Conservation (phyloP, 345 rosid species). For the Dipteronia sinensis region DNA sequence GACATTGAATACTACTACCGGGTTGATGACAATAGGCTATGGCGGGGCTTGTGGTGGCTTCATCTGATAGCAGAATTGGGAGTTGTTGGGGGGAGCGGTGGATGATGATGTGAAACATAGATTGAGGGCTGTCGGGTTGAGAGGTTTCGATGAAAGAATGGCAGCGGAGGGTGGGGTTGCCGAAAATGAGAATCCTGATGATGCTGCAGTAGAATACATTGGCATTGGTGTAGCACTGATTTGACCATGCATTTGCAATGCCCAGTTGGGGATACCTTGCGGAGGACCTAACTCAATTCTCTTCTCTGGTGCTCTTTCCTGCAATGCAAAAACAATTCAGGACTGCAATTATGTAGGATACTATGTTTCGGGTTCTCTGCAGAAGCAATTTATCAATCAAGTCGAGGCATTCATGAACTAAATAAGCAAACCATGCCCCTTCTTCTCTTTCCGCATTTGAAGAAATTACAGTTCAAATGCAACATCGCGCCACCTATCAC, state of each 20-base stretch:
- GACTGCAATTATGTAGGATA: not conserved
- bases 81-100: conserved; percentile 24
- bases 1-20: not conserved
- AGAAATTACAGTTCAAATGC: no score
- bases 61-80: conserved; percentile 34
- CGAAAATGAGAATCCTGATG: conserved; percentile 98
- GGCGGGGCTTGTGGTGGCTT: conserved; percentile 59
- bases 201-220: conserved; percentile 89
- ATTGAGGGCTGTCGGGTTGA: conserved; percentile 36
- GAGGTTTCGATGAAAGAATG: conserved; percentile 50
- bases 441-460: not conserved
- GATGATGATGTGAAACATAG: conserved; percentile 45
- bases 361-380: not conserved
- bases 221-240: conserved; percentile 49
- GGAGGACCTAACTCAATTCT: conserved; percentile 45
- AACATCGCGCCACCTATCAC: no score
- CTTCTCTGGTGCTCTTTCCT: conserved; percentile 59
- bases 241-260: conserved; percentile 71
- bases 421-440: not conserved
- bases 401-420: not conserved
- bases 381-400: not conserved
- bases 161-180: conserved; percentile 60
- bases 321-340: conserved; percentile 21
- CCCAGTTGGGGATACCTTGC: conserved; percentile 56
- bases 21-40: conserved; percentile 19